A percentile compares a stretch with the other conserved stretches of the same genome.
phyloP scores from a whole-genome alignment of 1,284 basidiomycete genomes.

The Quambalaria eucalypti region DNA sequence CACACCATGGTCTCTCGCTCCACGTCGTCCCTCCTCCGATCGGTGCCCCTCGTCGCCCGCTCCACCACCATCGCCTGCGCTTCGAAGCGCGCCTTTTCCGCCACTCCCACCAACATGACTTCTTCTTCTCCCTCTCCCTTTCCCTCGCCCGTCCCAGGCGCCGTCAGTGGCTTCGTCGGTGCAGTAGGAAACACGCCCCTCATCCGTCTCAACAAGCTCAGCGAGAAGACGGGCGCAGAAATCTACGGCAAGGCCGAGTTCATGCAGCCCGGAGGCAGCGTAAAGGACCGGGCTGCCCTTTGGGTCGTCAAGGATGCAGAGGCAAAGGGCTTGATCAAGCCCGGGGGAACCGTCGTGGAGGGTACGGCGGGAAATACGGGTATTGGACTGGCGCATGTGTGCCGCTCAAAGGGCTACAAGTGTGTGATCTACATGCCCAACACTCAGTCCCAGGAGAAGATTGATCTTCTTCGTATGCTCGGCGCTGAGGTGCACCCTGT shows the following conservation, averaged over 20 bases:
- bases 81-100: not conserved
- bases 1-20: no score
- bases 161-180: conserved; percentile 66
- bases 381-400: conserved; percentile 86
- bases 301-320: conserved; percentile 85
- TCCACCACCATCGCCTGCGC: not conserved
- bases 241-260: conserved; percentile 95
- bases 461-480: conserved; percentile 90
- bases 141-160: conserved; percentile 1
- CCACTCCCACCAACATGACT: not conserved
- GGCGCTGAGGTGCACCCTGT: conserved; percentile 93
- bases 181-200: conserved; percentile 90
- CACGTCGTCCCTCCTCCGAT: no score
- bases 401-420: conserved; percentile 58
- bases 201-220: conserved; percentile 57
- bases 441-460: conserved; percentile 88
- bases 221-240: conserved; percentile 77
- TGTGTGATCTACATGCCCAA: conserved; percentile 99
- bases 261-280: conserved; percentile 96
- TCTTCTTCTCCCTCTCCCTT: not conserved
- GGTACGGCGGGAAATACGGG: conserved; percentile 99
- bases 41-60: no score
- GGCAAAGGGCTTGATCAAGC: conserved; percentile 63
- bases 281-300: conserved; percentile 93
- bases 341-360: conserved; percentile 91